Evolutionary conservation across 108 stramenopile genomes (phyloP).

Genomic region (Nitzschia sp.): DNA sequence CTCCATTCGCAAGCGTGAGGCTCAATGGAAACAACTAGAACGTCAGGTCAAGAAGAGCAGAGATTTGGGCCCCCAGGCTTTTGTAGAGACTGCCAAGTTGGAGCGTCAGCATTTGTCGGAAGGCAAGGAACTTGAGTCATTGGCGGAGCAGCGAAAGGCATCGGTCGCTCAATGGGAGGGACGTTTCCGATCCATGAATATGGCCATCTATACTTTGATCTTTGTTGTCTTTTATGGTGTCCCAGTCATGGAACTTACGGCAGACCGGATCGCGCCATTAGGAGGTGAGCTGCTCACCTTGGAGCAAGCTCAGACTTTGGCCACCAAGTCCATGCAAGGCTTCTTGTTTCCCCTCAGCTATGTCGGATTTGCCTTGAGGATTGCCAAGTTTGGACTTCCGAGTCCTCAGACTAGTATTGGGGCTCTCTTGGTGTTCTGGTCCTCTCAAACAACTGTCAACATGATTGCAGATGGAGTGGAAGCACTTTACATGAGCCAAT

Average conservation of each 20-base stretch:
- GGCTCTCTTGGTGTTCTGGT: slow-evolving; percentile 74
- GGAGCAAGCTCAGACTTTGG: slow-evolving; percentile 37
- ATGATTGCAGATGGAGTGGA: slow-evolving; percentile 62
- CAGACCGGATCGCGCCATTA: neutral
- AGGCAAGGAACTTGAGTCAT: slow-evolving; percentile 54
- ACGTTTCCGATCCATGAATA: slow-evolving; percentile 36
- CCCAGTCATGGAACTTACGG: slow-evolving; percentile 60
- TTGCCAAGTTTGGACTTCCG: slow-evolving; percentile 60
- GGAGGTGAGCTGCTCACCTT: slow-evolving; percentile 33
- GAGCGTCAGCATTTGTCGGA: slow-evolving; percentile 69
- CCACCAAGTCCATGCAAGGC: slow-evolving; percentile 47
- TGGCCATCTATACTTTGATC: slow-evolving; percentile 36
- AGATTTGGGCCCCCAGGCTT: slow-evolving; percentile 65
- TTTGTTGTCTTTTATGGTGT: slow-evolving; percentile 67
- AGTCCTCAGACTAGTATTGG: slow-evolving; percentile 49
- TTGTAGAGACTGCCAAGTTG: slow-evolving; percentile 81
- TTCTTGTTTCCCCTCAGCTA: slow-evolving; percentile 70
- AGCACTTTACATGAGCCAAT: slow-evolving; percentile 8
- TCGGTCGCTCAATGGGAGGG: slow-evolving; percentile 38
- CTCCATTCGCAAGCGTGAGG: slow-evolving; percentile 42
- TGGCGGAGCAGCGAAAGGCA: slow-evolving; percentile 38
- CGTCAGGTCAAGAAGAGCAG: slow-evolving; percentile 56
- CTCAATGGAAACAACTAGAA: slow-evolving; percentile 46
- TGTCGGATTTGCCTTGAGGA: slow-evolving; percentile 62
- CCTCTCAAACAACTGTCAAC: slow-evolving; percentile 56